Conservation (phyloP, 1,139 yeast species). For the Suhomyces ambrosiae region DNA sequence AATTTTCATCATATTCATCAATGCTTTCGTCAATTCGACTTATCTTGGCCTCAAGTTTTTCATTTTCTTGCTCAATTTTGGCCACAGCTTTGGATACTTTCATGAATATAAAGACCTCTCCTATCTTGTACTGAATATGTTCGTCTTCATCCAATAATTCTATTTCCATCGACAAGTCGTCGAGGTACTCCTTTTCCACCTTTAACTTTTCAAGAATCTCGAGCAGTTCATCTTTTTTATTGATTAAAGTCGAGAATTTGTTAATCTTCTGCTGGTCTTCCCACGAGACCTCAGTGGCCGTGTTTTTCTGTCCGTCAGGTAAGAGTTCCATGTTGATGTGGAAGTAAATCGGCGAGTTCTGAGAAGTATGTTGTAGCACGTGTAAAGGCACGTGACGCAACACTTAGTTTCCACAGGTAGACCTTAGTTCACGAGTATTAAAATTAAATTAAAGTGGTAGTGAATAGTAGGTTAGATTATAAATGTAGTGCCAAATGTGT, state of each 20-base stretch:
- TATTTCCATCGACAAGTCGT: slow-evolving; percentile 81
- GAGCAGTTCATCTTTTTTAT: slow-evolving; percentile 61
- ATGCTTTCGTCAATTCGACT: slow-evolving; percentile 48
- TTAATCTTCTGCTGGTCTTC: slow-evolving; percentile 90
- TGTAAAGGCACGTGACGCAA: neutral
- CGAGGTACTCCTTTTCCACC: slow-evolving; percentile 83
- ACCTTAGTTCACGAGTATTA: too few species aligned
- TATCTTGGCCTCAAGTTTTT: slow-evolving; percentile 52
- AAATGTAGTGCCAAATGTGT: too few species aligned
- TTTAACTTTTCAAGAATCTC: slow-evolving; percentile 52
- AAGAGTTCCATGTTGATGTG: slow-evolving; percentile 48
- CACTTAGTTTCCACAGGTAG: too few species aligned
- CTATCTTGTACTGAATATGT: slow-evolving; percentile 64
- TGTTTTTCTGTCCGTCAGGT: slow-evolving; percentile 69
- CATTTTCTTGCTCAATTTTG: slow-evolving; percentile 63
- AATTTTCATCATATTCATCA: slow-evolving; percentile 52
- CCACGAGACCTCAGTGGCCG: slow-evolving; percentile 74
- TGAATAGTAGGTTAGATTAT: too few species aligned
- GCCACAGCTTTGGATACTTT: slow-evolving; percentile 66
- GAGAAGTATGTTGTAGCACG: slow-evolving; percentile 1
- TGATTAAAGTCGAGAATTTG: slow-evolving; percentile 78
- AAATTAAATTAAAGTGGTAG: too few species aligned
- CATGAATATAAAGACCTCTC: slow-evolving; percentile 75
- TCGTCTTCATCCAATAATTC: slow-evolving; percentile 86
- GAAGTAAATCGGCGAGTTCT: neutral